These are phyloP conservation scores for Candida chauliodis DNA, from an alignment of 805 yeast species.

Conservation along the genomic window DNA sequence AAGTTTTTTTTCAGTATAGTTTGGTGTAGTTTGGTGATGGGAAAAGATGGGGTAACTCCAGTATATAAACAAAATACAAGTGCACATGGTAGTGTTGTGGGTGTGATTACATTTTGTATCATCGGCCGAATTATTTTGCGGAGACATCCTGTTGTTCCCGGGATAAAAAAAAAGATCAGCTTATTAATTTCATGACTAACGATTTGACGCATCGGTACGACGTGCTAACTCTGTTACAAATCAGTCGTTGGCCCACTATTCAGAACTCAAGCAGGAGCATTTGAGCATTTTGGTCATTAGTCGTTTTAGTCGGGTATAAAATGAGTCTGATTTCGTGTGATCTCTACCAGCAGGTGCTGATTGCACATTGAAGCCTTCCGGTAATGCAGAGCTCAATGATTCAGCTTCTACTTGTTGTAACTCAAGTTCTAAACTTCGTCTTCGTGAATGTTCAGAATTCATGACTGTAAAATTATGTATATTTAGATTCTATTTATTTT, in stretches of 20 bases:
- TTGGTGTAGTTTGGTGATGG: neutral
- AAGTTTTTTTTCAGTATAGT: neutral
- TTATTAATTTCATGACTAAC: too few relatives aligned
- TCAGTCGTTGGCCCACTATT: too few relatives aligned
- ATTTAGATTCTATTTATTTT: constrained; percentile 11
- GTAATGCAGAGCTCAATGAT: constrained; percentile 19
- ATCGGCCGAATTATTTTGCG: neutral
- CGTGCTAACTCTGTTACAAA: too few relatives aligned
- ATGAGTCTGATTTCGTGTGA: too few relatives aligned
- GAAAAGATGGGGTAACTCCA: neutral
- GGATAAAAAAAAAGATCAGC: neutral
- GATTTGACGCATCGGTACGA: too few relatives aligned
- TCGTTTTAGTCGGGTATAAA: too few relatives aligned
- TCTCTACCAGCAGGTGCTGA: too few relatives aligned
- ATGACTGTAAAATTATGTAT: neutral
- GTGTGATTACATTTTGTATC: neutral
- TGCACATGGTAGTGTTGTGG: constrained; percentile 4
- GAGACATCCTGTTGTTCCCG: neutral
- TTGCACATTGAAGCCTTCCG: constrained; percentile 24
- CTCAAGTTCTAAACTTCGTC: constrained; percentile 16
- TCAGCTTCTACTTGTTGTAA: constrained; percentile 20
- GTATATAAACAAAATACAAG: neutral
- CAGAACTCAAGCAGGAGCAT: too few relatives aligned
- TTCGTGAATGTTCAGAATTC: neutral
- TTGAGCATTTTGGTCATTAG: too few relatives aligned